phyloP scores from a whole-genome alignment of 2,329 filamentous ascomycete genomes.

The Knufia fluminis region DNA sequence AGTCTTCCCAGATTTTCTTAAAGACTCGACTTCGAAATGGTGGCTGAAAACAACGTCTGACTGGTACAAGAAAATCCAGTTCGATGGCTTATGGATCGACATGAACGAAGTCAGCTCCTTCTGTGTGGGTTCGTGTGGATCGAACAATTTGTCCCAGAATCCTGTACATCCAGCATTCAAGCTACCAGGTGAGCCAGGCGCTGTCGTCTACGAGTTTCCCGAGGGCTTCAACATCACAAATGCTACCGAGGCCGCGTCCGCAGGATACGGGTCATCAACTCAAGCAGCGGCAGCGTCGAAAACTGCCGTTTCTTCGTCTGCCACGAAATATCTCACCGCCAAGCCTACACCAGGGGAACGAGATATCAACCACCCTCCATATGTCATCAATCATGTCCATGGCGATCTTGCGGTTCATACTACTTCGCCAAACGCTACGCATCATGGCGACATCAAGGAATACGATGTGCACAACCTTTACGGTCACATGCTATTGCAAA shows the following conservation, averaged over 20 bases:
- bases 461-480: constrained; percentile 76
- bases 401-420: constrained; percentile 65
- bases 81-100: constrained; percentile 51
- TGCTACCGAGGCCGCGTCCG: constrained; percentile 55
- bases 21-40: constrained; percentile 50
- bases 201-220: constrained; percentile 45
- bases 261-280: constrained; percentile 39
- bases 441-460: constrained; percentile 61
- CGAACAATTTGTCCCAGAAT: constrained; percentile 54
- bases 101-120: constrained; percentile 55
- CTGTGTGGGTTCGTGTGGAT: constrained; percentile 65
- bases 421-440: constrained; percentile 67
- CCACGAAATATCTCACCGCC: constrained; percentile 45
- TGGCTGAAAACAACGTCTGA: constrained; percentile 47
- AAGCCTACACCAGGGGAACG: constrained; percentile 55
- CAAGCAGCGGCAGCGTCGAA: constrained; percentile 38
- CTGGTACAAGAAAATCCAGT: constrained; percentile 46
- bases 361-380: constrained; percentile 65
- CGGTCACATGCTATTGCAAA: constrained; percentile 65
- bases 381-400: constrained; percentile 64
- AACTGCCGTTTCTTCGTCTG: constrained; percentile 25
- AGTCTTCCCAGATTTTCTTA: constrained; percentile 53
- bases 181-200: constrained; percentile 55
- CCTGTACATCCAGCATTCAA: constrained; percentile 58
- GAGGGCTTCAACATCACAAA: constrained; percentile 64